These are phyloP conservation scores for Areca catechu DNA, from an alignment of 176 grass and related monocot species.

Conservation along the genomic window DNA sequence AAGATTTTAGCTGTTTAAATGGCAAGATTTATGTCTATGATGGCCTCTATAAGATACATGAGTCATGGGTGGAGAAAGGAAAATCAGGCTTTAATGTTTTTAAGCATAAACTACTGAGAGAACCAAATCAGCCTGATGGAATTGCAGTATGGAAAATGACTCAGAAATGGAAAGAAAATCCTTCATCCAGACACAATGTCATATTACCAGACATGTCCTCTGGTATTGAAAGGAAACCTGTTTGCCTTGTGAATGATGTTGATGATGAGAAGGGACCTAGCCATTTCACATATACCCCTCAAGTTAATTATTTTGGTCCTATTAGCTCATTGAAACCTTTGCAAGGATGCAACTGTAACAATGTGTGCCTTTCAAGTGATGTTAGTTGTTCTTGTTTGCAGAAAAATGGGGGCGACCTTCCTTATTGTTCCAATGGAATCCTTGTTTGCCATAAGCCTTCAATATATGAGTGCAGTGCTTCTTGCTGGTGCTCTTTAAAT, in stretches of 20 bases:
- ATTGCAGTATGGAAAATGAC: constrained; percentile 73
- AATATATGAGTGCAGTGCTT: constrained; percentile 57
- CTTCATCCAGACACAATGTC: constrained; percentile 49
- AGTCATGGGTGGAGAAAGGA: constrained; percentile 68
- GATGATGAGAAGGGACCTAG: constrained; percentile 55
- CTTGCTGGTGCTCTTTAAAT: constrained; percentile 47
- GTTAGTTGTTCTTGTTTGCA: constrained; percentile 48
- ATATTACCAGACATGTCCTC: constrained; percentile 47
- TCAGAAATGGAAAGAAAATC: constrained; percentile 71
- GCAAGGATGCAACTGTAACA: constrained; percentile 53
- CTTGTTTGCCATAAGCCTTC: constrained; percentile 51
- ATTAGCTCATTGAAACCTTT: constrained; percentile 34
- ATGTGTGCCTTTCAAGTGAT: constrained; percentile 59
- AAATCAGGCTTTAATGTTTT: constrained; percentile 76
- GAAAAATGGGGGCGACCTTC: constrained; percentile 55
- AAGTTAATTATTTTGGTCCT: constrained; percentile 29
- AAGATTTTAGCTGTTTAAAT: constrained; percentile 42
- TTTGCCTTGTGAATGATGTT: constrained; percentile 86
- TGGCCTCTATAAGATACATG: constrained; percentile 68
- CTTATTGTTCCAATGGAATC: constrained; percentile 64
- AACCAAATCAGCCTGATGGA: constrained; percentile 61
- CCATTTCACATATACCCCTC: constrained; percentile 52
- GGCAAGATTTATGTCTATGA: constrained; percentile 94
- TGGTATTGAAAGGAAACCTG: constrained; percentile 58
- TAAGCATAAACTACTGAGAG: constrained; percentile 65